These are phyloP conservation scores for Celoporthe dispersa DNA, from an alignment of 2,329 filamentous ascomycete genomes.

Conservation along the genomic window DNA sequence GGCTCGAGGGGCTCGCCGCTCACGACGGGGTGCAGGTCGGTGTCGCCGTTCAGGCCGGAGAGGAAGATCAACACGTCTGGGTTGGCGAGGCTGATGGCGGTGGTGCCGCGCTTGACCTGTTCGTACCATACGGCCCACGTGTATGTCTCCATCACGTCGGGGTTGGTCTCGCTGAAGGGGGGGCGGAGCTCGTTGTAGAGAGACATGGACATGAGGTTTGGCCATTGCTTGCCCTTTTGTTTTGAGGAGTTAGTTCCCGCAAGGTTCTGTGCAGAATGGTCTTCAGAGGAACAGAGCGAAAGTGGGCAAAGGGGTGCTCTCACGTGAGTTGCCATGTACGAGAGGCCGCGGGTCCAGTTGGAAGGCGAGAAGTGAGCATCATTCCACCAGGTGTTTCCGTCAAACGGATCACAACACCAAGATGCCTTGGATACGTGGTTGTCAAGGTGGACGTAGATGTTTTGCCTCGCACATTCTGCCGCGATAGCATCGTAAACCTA, in stretches of 20 bases:
- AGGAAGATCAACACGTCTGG: constrained; percentile 60
- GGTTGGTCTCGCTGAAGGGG: constrained; percentile 38
- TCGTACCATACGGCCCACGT: constrained; percentile 62
- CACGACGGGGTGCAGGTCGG: constrained; percentile 56
- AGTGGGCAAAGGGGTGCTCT: constrained; percentile 34
- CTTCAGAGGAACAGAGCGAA: too few relatives aligned
- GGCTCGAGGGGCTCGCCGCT: constrained; percentile 52
- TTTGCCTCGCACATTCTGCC: constrained; percentile 57
- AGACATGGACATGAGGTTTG: constrained; percentile 52
- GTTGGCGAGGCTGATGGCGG: constrained; percentile 56
- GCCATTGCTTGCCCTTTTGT: constrained; percentile 50
- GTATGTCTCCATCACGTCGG: constrained; percentile 46
- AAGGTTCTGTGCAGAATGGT: too few relatives aligned
- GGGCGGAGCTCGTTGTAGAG: constrained; percentile 59
- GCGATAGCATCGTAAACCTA: constrained; percentile 65
- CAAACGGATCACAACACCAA: constrained; percentile 61
- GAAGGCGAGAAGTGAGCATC: constrained; percentile 61
- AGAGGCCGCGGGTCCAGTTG: constrained; percentile 64
- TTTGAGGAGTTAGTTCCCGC: constrained; percentile 33
- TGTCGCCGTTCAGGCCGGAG: constrained; percentile 63
- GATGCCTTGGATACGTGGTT: constrained; percentile 63
- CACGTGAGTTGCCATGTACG: constrained; percentile 65
- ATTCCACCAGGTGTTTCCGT: constrained; percentile 66
- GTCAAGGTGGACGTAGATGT: constrained; percentile 63
- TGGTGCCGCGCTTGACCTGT: constrained; percentile 52